Conservation (phyloP, 2,329 filamentous ascomycete genomes). For the Furcasterigmium sp. region DNA sequence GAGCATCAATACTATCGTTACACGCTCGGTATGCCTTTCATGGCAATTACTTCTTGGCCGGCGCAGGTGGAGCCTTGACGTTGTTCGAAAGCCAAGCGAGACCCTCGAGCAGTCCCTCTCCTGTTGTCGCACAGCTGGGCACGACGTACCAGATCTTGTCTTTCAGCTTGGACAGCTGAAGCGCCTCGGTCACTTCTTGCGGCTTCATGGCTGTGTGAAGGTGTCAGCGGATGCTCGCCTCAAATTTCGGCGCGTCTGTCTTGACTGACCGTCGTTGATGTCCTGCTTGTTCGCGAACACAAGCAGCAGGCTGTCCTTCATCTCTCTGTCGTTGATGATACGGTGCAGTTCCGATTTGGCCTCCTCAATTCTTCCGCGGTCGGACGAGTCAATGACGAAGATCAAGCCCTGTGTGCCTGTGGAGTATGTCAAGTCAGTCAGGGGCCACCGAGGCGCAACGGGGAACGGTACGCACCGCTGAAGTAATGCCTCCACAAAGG, state of each 20-base stretch:
- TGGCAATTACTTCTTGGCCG: constrained; percentile 45
- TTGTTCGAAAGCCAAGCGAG: constrained; percentile 81
- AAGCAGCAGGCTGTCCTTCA: constrained; percentile 89
- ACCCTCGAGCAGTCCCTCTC: constrained; percentile 76
- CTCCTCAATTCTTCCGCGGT: constrained; percentile 86
- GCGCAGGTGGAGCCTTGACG: constrained; percentile 60
- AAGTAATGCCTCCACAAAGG: constrained; percentile 6
- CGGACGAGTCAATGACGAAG: constrained; percentile 96
- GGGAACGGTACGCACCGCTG: not conserved
- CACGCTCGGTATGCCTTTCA: too few relatives aligned
- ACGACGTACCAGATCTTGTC: constrained; percentile 84
- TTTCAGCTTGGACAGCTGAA: constrained; percentile 72
- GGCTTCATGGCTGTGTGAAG: constrained; percentile 66
- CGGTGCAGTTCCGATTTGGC: constrained; percentile 90
- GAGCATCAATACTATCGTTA: not conserved
- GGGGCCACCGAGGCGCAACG: not conserved
- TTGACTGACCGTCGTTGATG: constrained; percentile 63
- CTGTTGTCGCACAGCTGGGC: constrained; percentile 75
- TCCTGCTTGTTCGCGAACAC: constrained; percentile 99
- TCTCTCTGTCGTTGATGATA: constrained; percentile 96
- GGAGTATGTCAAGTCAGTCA: not conserved
- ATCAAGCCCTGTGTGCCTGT: constrained; percentile 93
- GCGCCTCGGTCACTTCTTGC: constrained; percentile 71
- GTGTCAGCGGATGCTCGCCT: too few relatives aligned
- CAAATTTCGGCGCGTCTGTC: not conserved